Conservation (phyloP, 371 early-diverging fungal species). For the Mucor plumbeus region DNA sequence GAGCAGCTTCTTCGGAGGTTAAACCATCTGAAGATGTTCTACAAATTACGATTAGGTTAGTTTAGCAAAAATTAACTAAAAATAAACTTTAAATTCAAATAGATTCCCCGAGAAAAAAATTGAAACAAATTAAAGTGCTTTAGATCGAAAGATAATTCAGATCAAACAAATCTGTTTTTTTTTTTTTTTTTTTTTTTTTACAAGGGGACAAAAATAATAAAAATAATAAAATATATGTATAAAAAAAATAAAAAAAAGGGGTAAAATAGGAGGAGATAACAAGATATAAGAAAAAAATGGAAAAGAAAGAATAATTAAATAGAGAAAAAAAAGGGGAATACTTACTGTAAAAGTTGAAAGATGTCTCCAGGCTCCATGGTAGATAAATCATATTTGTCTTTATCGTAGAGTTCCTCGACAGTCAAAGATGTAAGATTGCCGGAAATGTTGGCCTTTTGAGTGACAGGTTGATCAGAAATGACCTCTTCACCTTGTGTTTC, state of each 20-base stretch:
- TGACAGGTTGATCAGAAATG: constrained; percentile 26
- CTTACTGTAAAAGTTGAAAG: constrained; percentile 70
- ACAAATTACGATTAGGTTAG: constrained; percentile 28
- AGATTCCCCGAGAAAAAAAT: constrained; percentile 11
- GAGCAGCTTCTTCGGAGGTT: constrained; percentile 66
- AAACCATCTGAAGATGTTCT: constrained; percentile 67
- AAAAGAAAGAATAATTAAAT: constrained; percentile 14
- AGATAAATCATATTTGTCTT: constrained; percentile 80
- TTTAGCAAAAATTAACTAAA: constrained; percentile 9
- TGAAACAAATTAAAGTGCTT: constrained; percentile 14
- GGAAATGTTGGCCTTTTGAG: constrained; percentile 47
- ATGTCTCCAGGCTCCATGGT: constrained; percentile 80
- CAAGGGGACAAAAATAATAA: neutral
- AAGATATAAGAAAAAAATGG: constrained; percentile 1
- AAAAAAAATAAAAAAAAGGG: constrained; percentile 7
- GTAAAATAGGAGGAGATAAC: constrained; percentile 14
- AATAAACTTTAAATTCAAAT: constrained; percentile 18
- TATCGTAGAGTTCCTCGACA: constrained; percentile 79
- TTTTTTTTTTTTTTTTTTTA: neutral
- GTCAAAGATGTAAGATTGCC: constrained; percentile 66
- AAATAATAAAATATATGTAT: too few relatives aligned
- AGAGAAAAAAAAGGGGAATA: constrained; percentile 18
- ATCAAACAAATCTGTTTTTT: neutral
- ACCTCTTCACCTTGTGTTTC: constrained; percentile 29
- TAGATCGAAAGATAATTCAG: constrained; percentile 3